These are phyloP conservation scores for Backusella liffmaniae DNA, from an alignment of 192 early-diverging fungal genomes.

Conservation along the genomic window DNA sequence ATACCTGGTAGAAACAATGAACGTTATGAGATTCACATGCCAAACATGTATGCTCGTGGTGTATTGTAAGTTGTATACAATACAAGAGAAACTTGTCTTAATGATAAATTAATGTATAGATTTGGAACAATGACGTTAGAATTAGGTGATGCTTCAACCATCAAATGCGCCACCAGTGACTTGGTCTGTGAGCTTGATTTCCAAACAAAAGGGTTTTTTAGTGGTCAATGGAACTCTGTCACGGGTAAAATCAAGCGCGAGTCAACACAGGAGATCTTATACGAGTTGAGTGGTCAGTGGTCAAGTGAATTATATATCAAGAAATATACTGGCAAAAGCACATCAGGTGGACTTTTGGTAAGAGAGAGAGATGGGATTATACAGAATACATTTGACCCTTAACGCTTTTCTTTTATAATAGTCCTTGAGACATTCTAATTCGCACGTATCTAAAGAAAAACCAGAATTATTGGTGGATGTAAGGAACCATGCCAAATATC, in stretches of 20 bases:
- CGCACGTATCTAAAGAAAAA: background rate
- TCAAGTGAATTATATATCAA: constrained; percentile 68
- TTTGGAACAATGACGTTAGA: constrained; percentile 90
- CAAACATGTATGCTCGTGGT: constrained; percentile 92
- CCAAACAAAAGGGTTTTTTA: constrained; percentile 83
- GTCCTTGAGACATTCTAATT: background rate
- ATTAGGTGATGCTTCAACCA: constrained; percentile 75
- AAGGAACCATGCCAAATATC: background rate
- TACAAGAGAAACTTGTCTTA: background rate
- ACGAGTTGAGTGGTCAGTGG: constrained; percentile 89
- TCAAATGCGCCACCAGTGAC: constrained; percentile 72
- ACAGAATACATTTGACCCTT: no score
- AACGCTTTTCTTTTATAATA: background rate
- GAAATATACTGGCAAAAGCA: background rate
- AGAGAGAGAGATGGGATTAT: background rate
- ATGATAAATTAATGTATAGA: background rate
- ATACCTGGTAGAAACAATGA: constrained; percentile 68
- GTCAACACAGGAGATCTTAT: constrained; percentile 72
- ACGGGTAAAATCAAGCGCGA: constrained; percentile 80
- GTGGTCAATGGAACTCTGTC: constrained; percentile 81
- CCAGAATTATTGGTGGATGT: constrained; percentile 7
- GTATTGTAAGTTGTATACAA: constrained; percentile 41
- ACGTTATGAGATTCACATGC: constrained; percentile 78
- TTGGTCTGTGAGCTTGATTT: constrained; percentile 85
- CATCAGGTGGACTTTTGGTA: constrained; percentile 9